phyloP scores from a whole-genome alignment of 768 basidiomycete genomes.

The Pisolithus microcarpus region DNA sequence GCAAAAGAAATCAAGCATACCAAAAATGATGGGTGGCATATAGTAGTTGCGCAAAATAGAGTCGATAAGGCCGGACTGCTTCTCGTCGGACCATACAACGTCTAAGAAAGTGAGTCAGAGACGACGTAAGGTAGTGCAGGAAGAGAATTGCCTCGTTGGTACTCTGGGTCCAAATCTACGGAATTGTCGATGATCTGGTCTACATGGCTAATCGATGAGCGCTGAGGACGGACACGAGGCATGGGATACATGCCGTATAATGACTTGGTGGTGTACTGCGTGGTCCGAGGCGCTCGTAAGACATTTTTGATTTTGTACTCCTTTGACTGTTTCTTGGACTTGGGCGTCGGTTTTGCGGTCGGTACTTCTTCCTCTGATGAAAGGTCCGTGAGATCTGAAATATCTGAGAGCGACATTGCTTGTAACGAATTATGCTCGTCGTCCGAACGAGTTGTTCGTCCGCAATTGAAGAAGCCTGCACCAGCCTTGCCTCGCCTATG shows the following conservation, averaged over 20 bases:
- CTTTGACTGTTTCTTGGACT: slow-evolving; percentile 17
- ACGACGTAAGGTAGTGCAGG: background rate
- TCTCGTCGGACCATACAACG: slow-evolving; percentile 57
- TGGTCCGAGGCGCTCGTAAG: slow-evolving; percentile 33
- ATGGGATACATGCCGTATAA: slow-evolving; percentile 33
- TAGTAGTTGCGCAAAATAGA: slow-evolving; percentile 59
- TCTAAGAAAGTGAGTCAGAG: slow-evolving; percentile 28
- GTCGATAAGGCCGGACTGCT: slow-evolving; percentile 57
- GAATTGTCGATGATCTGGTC: slow-evolving; percentile 40
- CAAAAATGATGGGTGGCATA: slow-evolving; percentile 61
- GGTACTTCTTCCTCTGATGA: slow-evolving; percentile 32
- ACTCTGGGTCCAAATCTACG: slow-evolving; percentile 58
- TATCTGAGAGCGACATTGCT: slow-evolving; percentile 32
- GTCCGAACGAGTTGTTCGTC: background rate
- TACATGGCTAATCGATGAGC: slow-evolving; percentile 14
- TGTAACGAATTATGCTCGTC: background rate
- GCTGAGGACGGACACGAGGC: background rate
- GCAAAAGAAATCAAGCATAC: slow-evolving; percentile 27
- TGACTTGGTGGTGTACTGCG: slow-evolving; percentile 36
- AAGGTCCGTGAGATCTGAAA: slow-evolving; percentile 44
- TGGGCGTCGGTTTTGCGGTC: slow-evolving; percentile 16
- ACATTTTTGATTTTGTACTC: slow-evolving; percentile 27
- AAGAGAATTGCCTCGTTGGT: slow-evolving; percentile 46
- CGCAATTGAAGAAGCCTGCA: no score
- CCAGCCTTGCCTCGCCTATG: no score